Evolutionary conservation across 2,329 filamentous ascomycete genomes (phyloP).

Genomic region (Verticillium albo-atrum): DNA sequence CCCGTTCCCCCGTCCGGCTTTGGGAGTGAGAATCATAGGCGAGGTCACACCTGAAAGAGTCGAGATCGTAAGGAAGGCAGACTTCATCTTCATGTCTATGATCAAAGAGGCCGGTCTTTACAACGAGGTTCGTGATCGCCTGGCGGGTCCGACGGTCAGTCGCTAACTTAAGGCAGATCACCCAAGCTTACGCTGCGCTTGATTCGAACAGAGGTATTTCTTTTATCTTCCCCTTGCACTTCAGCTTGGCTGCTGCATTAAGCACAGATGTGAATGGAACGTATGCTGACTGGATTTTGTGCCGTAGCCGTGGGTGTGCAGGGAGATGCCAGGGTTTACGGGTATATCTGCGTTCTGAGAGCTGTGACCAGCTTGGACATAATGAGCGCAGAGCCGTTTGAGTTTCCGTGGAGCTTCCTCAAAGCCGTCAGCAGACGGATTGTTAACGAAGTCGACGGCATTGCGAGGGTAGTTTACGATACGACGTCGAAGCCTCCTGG

Average conservation of each 20-base stretch:
- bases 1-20: conserved; percentile 65
- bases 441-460: conserved; percentile 62
- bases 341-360: conserved; percentile 32
- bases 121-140: conserved; percentile 39
- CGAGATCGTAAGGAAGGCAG: conserved; percentile 72
- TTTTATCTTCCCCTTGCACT: background rate
- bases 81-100: conserved; percentile 73
- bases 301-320: conserved; percentile 29
- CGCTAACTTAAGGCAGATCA: conserved; percentile 23
- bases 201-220: conserved; percentile 31
- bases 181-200: conserved; percentile 43
- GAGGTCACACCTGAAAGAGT: conserved; percentile 79
- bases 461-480: conserved; percentile 63
- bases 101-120: conserved; percentile 71
- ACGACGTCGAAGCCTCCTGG: conserved; percentile 10
- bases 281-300: background rate
- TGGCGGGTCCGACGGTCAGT: background rate
- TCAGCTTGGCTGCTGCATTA: background rate
- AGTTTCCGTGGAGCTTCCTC: conserved; percentile 61
- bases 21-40: conserved; percentile 77
- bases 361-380: conserved; percentile 50
- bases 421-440: conserved; percentile 63
- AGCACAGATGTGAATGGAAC: background rate
- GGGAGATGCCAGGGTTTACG: conserved; percentile 23
- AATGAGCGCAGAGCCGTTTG: conserved; percentile 42